Evolutionary conservation across 2,329 filamentous ascomycete species (phyloP).

Genomic region (Chaetomiaceae sp.): DNA sequence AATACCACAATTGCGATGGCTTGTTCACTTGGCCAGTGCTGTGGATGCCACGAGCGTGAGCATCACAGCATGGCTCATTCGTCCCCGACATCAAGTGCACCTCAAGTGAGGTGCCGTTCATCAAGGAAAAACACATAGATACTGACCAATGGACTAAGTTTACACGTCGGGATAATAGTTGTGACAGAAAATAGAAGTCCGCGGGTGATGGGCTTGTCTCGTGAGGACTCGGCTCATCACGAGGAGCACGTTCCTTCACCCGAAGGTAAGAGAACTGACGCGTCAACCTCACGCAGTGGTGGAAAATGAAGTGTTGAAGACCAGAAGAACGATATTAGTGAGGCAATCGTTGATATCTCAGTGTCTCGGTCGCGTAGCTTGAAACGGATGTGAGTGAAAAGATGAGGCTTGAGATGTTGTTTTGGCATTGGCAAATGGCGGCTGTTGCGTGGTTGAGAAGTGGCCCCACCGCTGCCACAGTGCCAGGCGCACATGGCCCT

Average conservation of each 20-base stretch:
- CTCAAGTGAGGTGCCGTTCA: not conserved
- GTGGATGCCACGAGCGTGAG: not conserved
- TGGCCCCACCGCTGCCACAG: not conserved
- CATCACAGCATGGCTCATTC: not conserved
- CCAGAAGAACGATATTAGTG: not conserved
- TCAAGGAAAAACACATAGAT: not conserved
- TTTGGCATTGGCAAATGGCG: conserved; percentile 19
- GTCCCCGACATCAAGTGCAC: not conserved
- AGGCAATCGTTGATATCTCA: not conserved
- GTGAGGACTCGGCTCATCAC: not conserved
- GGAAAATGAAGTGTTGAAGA: not conserved
- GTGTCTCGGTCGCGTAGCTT: not conserved
- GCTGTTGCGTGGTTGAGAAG: not conserved
- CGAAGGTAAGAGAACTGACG: not conserved
- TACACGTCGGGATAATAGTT: not conserved
- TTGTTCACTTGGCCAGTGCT: too few species aligned
- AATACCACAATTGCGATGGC: too few species aligned
- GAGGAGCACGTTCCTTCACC: not conserved
- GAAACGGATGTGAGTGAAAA: not conserved
- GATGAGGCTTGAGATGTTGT: conserved; percentile 14
- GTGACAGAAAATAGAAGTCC: not conserved
- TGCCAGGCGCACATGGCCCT: not conserved
- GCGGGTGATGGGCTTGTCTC: not conserved
- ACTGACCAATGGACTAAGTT: not conserved
- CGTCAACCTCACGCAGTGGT: not conserved